Conservation (phyloP, 495 filamentous ascomycete species). For the Clohesyomyces aquaticus region DNA sequence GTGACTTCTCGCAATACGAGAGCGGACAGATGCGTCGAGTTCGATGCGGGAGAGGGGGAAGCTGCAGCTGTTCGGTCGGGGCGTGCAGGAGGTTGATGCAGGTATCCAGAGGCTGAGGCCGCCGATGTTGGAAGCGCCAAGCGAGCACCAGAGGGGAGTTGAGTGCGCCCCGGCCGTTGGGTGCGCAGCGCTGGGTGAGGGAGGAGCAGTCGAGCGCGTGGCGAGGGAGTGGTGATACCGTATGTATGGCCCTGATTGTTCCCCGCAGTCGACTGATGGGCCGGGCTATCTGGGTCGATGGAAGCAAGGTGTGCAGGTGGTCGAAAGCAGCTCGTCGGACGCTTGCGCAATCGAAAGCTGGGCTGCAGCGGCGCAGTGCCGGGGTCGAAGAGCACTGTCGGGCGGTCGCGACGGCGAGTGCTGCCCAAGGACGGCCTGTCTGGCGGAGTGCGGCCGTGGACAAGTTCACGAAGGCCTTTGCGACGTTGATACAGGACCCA, state of each 20-base stretch:
- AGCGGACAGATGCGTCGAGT: background rate
- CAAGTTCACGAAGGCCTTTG: background rate
- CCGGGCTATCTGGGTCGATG: slow-evolving; percentile 10
- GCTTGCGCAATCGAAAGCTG: slow-evolving; percentile 17
- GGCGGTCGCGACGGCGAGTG: background rate
- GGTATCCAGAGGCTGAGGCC: slow-evolving; percentile 3
- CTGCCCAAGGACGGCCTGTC: background rate
- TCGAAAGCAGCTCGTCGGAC: slow-evolving; percentile 24
- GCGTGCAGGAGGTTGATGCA: slow-evolving; percentile 8
- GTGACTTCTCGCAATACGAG: slow-evolving; percentile 6
- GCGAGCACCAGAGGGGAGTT: background rate
- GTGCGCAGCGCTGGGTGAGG: background rate
- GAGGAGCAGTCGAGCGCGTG: background rate
- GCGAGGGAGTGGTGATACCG: background rate
- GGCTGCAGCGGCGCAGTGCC: background rate
- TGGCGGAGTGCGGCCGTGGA: background rate
- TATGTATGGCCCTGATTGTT: background rate
- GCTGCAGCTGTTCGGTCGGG: slow-evolving; percentile 4
- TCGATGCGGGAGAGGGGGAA: background rate
- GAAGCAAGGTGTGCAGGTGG: slow-evolving; percentile 10
- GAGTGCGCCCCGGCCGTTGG: background rate
- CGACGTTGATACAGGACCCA: background rate
- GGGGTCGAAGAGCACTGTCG: background rate
- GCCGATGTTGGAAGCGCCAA: background rate
- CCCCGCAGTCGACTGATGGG: background rate